phyloP scores from a whole-genome alignment of 257 asterid genomes.

The Solanum lycopersicoides region DNA sequence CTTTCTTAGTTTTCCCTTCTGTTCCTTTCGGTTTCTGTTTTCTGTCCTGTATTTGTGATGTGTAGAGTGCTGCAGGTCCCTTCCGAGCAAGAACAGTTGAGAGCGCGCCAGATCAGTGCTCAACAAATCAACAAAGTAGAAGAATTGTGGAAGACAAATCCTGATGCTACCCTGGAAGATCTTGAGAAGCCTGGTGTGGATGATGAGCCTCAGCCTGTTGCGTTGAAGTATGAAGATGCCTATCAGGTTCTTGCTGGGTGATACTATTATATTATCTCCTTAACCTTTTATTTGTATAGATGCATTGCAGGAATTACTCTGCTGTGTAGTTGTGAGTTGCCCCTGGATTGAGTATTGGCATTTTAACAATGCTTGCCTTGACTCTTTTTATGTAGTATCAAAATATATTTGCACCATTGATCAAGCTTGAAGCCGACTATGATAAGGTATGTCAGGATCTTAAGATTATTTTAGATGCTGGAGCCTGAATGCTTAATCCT shows the following conservation, averaged over 20 bases:
- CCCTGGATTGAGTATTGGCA: not conserved
- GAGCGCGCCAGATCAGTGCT: conserved; percentile 98
- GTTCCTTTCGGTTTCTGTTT: not conserved
- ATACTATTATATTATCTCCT: not conserved
- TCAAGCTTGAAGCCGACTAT: conserved; percentile 99
- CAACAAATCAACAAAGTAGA: conserved; percentile 98
- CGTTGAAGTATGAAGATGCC: conserved; percentile 93
- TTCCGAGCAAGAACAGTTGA: conserved; percentile 94
- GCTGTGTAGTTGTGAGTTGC: not conserved
- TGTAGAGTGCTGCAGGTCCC: conserved; percentile 53
- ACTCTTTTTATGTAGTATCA: conserved; percentile 53
- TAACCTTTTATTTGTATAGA: not conserved
- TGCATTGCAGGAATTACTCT: not conserved
- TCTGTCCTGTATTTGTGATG: not conserved
- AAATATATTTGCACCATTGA: conserved; percentile 96
- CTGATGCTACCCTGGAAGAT: conserved; percentile 96
- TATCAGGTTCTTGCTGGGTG: conserved; percentile 58
- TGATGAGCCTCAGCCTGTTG: conserved; percentile 97
- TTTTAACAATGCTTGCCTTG: not conserved
- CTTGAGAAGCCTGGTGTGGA: conserved; percentile 99
- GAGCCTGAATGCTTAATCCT: not conserved
- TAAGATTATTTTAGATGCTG: not conserved
- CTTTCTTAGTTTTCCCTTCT: not conserved
- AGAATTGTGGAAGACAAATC: conserved; percentile 99
- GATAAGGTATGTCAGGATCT: conserved; percentile 59